phyloP scores from a whole-genome alignment of 805 yeast genomes.

The Candida parachauliodes region DNA sequence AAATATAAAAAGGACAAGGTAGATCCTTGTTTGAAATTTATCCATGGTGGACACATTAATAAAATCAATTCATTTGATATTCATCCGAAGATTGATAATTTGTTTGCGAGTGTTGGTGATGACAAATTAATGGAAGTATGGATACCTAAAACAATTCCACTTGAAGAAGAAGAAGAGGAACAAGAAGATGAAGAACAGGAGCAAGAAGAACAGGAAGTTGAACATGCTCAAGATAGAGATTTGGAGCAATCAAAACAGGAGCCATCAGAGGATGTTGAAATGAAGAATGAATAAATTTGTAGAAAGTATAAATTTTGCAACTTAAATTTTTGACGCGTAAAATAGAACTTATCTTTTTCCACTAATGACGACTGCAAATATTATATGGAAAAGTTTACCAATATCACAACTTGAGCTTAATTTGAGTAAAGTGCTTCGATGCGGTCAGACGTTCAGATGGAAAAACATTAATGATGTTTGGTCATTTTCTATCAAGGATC shows the following conservation, averaged over 20 bases:
- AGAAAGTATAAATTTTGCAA: background rate
- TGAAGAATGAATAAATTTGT: slow-evolving; percentile 7
- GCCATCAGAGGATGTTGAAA: slow-evolving; percentile 13
- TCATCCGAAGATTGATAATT: slow-evolving; percentile 57
- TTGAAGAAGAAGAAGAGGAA: slow-evolving; percentile 29
- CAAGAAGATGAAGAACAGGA: slow-evolving; percentile 3
- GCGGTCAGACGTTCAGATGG: slow-evolving; percentile 89
- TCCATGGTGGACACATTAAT: slow-evolving; percentile 86
- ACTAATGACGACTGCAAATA: slow-evolving; percentile 18
- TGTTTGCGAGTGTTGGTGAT: slow-evolving; percentile 67
- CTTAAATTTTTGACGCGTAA: too few relatives aligned
- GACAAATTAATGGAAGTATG: slow-evolving; percentile 75
- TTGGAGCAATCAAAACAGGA: background rate
- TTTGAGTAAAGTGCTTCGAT: slow-evolving; percentile 64
- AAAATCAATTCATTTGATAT: slow-evolving; percentile 64
- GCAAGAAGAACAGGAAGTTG: background rate
- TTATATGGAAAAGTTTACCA: slow-evolving; percentile 21
- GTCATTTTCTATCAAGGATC: slow-evolving; percentile 59
- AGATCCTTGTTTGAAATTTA: slow-evolving; percentile 74
- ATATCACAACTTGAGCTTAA: slow-evolving; percentile 43
- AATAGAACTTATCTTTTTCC: background rate
- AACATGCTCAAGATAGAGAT: background rate
- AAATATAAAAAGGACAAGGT: slow-evolving; percentile 30
- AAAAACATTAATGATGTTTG: slow-evolving; percentile 58
- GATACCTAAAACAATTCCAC: slow-evolving; percentile 56